These are phyloP conservation scores for Septoria petroselini DNA, from an alignment of 2,329 filamentous ascomycete species.

Conservation along the genomic window DNA sequence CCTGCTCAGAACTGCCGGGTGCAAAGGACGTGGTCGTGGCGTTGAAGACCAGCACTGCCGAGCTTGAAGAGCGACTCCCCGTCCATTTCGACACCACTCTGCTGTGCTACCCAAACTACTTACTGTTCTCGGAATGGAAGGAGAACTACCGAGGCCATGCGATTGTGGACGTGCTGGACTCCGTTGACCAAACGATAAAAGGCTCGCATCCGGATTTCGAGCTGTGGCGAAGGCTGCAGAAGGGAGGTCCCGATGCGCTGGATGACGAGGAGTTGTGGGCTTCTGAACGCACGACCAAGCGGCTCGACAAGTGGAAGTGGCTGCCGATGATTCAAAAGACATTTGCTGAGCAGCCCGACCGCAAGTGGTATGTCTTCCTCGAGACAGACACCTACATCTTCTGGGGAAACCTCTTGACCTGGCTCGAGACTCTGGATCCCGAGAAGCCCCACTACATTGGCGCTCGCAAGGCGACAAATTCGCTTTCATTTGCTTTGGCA, in stretches of 20 bases:
- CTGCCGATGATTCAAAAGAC: conserved; percentile 46
- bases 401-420: conserved; percentile 44
- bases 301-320: conserved; percentile 50
- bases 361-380: conserved; percentile 54
- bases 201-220: conserved; percentile 30
- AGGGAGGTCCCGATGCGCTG: conserved; percentile 32
- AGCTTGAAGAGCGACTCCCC: conserved; percentile 34
- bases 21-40: conserved; percentile 54
- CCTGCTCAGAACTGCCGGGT: conserved; percentile 28
- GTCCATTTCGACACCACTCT: conserved; percentile 39
- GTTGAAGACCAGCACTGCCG: conserved; percentile 40
- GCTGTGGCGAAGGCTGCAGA: conserved; percentile 29
- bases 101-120: conserved; percentile 34
- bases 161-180: conserved; percentile 34
- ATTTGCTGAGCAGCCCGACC: conserved; percentile 41
- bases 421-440: conserved; percentile 47
- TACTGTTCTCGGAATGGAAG: conserved; percentile 42
- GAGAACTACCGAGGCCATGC: conserved; percentile 37
- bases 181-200: conserved; percentile 21
- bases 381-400: conserved; percentile 51
- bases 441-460: conserved; percentile 47
- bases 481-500: conserved; percentile 40
- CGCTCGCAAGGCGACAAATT: conserved; percentile 48
- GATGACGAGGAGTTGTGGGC: conserved; percentile 34
- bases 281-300: conserved; percentile 37